phyloP scores from a whole-genome alignment of 805 yeast species.

The Metschnikowia cubensis region DNA sequence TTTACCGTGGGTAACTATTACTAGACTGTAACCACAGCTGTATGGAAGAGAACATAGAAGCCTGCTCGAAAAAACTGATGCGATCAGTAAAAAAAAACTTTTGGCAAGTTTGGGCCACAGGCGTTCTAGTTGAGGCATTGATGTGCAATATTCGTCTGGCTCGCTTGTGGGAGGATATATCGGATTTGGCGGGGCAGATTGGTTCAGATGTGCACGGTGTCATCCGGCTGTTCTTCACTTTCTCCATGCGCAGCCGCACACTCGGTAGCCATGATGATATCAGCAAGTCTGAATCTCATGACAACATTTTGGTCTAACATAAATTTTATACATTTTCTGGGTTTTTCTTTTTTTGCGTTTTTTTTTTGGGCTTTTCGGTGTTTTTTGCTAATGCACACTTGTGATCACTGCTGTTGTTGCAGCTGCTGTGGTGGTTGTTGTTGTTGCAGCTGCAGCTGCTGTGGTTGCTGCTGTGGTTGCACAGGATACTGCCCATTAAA shows the following conservation, averaged over 20 bases:
- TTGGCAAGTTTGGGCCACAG: neutral
- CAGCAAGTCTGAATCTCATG: neutral
- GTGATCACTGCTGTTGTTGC: conserved; percentile 1
- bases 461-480: conserved; percentile 20
- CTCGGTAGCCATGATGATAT: neutral
- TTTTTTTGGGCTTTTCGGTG: conserved; percentile 5
- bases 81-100: conserved; percentile 2
- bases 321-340: neutral
- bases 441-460: conserved; percentile 2
- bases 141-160: neutral
- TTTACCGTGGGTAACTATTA: no score
- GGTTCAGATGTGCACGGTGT: neutral
- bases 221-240: neutral
- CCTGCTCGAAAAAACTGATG: neutral
- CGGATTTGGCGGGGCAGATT: neutral
- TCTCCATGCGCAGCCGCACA: neutral
- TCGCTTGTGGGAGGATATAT: neutral
- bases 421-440: conserved; percentile 18
- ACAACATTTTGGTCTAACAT: neutral
- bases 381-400: conserved; percentile 3
- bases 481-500: conserved; percentile 21
- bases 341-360: conserved; percentile 5
- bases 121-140: neutral
- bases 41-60: neutral
- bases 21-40: neutral